Evolutionary conservation across 139 green algal species (phyloP), one percentile per base, ranked within the genome.

Genomic region (Eudorina sp.): DNA sequence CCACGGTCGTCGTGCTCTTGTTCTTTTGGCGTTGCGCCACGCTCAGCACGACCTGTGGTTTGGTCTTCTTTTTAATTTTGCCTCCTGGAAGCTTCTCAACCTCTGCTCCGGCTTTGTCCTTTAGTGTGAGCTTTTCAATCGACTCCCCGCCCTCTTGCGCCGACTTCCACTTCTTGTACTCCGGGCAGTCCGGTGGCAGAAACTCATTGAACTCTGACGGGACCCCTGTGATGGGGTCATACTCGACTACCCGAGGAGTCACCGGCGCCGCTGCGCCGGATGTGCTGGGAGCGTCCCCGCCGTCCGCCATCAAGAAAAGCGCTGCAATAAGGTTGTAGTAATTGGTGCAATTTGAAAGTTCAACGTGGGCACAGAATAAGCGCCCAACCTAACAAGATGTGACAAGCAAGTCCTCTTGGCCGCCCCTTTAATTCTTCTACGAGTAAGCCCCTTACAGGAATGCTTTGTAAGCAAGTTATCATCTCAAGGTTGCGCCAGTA

Each of bases 1-100:
- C 93, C 11, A 99, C 93, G 3, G 95, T 98, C 4, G 98, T 99
- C 29, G 98, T 94, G 88, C 90, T 95, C 93, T 99, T 99, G 83
- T 98, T 98, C 93, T 98, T 98, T 91, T 98, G 98, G 6, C 98
- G 95, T 3, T 93, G 96, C 45, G 94, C 93, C 2, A 85, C 91
- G 78, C 97, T 95, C 9, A 98, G 78, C 40, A 98, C 88, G 1
- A 98, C 84, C 76, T 95, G 88, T 16, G 93, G 89, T 88, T 97
- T 95, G 31, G 89, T 91, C 88, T 97, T 97, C 90, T 98, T 97
- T 89, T 96, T 95, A 2, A 92, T 89, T 88, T 97, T 97, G 64
- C 93, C 94, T 0, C 93, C 93, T 38, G 94, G 94, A 25, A 96
- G 90, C 88, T 96, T 83, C 88, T 96, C 95, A 73, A 96, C 92